Conservation (phyloP, 2,329 filamentous ascomycete species). For the Paecilomyces sp. region DNA sequence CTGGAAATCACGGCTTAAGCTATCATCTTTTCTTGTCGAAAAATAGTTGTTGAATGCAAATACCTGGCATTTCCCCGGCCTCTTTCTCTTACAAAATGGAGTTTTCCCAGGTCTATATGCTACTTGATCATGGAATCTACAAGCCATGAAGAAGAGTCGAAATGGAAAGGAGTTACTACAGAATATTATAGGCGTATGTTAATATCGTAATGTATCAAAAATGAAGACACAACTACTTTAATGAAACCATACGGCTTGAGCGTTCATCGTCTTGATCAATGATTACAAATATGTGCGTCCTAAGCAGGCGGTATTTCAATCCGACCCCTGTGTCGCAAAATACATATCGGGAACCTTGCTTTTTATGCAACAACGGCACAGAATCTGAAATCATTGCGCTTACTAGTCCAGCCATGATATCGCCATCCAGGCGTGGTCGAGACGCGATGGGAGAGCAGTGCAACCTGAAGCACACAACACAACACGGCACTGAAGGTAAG, state of each 20-base stretch:
- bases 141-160: no score
- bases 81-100: no score
- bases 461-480: not conserved
- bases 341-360: not conserved
- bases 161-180: no score
- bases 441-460: slow-evolving; percentile 3
- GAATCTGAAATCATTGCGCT: not conserved
- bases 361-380: not conserved
- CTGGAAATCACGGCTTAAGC: no score
- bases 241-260: not conserved
- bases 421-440: slow-evolving; percentile 3
- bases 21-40: no score
- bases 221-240: not conserved
- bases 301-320: not conserved
- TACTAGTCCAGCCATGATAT: slow-evolving; percentile 2
- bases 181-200: no score
- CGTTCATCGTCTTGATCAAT: not conserved
- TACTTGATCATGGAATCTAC: no score
- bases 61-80: no score
- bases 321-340: not conserved
- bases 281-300: not conserved
- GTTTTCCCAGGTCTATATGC: no score
- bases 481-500: not conserved
- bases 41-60: no score
- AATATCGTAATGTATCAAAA: not conserved